Evolutionary conservation across 371 early-diverging fungal genomes (phyloP).

Genomic region (Mucor irregularis): DNA sequence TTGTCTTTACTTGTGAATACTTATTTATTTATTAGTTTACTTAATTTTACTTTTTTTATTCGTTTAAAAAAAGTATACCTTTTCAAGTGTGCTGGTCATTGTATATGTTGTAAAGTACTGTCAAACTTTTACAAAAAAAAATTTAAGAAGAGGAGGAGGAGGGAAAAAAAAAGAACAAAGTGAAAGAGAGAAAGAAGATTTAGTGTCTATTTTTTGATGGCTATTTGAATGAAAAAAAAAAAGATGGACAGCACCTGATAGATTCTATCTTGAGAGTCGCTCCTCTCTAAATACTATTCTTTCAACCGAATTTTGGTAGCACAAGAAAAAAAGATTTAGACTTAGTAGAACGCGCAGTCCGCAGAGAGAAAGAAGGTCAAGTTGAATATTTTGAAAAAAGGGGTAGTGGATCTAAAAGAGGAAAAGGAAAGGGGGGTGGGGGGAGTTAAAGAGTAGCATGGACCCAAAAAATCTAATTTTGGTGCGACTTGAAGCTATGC

Average conservation of each 20-base stretch:
- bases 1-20: not conserved
- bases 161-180: not conserved
- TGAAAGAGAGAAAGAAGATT: not conserved
- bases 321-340: not conserved
- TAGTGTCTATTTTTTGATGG: not conserved
- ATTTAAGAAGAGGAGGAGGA: not conserved
- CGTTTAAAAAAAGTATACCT: not conserved
- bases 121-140: not conserved
- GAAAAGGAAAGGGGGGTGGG: not conserved
- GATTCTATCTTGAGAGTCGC: too few species aligned
- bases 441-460: not conserved
- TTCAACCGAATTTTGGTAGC: not conserved
- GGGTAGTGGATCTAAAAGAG: not conserved
- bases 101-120: not conserved
- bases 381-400: too few species aligned
- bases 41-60: not conserved
- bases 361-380: not conserved
- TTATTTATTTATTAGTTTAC: not conserved
- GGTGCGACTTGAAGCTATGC: too few species aligned
- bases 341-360: not conserved
- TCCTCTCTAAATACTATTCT: too few species aligned
- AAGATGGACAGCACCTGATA: conserved; percentile 2
- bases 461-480: not conserved
- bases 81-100: conserved; percentile 10
- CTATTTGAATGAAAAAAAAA: conserved; percentile 1